These are phyloP conservation scores for Debaryomyces prosopidis DNA, from an alignment of 805 yeast species.

Conservation along the genomic window DNA sequence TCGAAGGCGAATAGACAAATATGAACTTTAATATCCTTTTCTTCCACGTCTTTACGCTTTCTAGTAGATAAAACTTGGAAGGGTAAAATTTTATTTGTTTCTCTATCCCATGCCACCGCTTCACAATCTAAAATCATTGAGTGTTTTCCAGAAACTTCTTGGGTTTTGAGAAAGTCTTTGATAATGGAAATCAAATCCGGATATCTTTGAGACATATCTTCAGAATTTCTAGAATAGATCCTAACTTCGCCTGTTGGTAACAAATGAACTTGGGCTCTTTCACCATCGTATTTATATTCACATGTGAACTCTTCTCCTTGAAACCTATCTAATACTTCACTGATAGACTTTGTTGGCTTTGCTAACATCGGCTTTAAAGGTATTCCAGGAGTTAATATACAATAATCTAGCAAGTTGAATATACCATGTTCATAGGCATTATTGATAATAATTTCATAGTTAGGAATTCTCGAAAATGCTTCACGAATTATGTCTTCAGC, in stretches of 20 bases:
- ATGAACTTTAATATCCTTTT: conserved; percentile 82
- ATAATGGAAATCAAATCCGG: conserved; percentile 83
- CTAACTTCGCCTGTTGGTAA: conserved; percentile 63
- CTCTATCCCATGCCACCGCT: conserved; percentile 96
- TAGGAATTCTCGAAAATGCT: conserved; percentile 87
- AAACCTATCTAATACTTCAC: conserved; percentile 89
- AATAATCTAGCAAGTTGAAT: conserved; percentile 59
- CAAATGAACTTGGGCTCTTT: conserved; percentile 91
- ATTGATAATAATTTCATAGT: conserved; percentile 76
- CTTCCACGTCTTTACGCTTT: conserved; percentile 89
- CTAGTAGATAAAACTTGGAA: conserved; percentile 92
- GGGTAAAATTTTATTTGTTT: conserved; percentile 76
- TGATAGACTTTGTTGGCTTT: conserved; percentile 90
- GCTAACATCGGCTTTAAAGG: conserved; percentile 98
- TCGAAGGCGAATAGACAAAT: conserved; percentile 95
- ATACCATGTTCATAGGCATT: conserved; percentile 71
- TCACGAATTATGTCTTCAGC: conserved; percentile 83
- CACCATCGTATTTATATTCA: conserved; percentile 97
- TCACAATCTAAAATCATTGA: conserved; percentile 89
- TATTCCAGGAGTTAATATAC: conserved; percentile 84
- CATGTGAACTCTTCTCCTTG: conserved; percentile 86
- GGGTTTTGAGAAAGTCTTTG: conserved; percentile 51
- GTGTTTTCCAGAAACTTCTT: conserved; percentile 19
- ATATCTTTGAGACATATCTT: conserved; percentile 93
- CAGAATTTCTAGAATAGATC: conserved; percentile 91